Percentiles rank a stretch among this genome's conserved stretches.
Evolutionary conservation across 768 basidiomycete genomes (phyloP).

Genomic region (Suillus spraguei): DNA sequence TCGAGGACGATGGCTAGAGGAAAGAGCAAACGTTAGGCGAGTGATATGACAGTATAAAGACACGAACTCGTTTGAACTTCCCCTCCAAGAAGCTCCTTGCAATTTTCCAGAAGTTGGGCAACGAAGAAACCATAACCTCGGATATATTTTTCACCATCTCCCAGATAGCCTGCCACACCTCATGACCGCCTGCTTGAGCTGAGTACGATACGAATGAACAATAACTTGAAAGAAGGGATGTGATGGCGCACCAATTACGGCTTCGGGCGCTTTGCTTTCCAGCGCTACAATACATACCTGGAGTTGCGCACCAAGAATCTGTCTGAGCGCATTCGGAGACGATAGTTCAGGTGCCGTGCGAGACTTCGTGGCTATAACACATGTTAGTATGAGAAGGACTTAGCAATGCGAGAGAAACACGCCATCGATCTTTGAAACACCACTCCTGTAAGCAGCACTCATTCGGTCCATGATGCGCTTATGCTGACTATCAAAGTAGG

Average conservation of each 20-base stretch:
- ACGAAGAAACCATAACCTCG: conserved; percentile 77
- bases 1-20: conserved; percentile 45
- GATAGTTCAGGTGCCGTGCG: conserved; percentile 38
- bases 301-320: conserved; percentile 58
- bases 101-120: conserved; percentile 95
- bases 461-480: conserved; percentile 81
- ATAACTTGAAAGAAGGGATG: neutral
- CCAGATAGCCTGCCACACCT: conserved; percentile 80
- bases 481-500: conserved; percentile 94
- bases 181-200: conserved; percentile 74
- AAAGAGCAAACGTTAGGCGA: conserved; percentile 14
- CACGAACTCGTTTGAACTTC: conserved; percentile 75
- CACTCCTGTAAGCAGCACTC: conserved; percentile 58
- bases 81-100: conserved; percentile 91
- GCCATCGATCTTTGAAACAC: conserved; percentile 55
- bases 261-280: conserved; percentile 65
- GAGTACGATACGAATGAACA: conserved; percentile 12
- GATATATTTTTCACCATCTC: conserved; percentile 86
- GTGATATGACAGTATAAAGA: neutral
- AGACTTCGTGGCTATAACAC: conserved; percentile 46
- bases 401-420: conserved; percentile 6
- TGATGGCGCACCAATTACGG: conserved; percentile 52
- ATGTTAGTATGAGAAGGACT: conserved; percentile 13
- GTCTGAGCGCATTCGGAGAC: conserved; percentile 41
- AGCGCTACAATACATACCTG: conserved; percentile 59